Conservation (phyloP, 805 yeast genomes). For the Schizosaccharomyces cryophilus region DNA sequence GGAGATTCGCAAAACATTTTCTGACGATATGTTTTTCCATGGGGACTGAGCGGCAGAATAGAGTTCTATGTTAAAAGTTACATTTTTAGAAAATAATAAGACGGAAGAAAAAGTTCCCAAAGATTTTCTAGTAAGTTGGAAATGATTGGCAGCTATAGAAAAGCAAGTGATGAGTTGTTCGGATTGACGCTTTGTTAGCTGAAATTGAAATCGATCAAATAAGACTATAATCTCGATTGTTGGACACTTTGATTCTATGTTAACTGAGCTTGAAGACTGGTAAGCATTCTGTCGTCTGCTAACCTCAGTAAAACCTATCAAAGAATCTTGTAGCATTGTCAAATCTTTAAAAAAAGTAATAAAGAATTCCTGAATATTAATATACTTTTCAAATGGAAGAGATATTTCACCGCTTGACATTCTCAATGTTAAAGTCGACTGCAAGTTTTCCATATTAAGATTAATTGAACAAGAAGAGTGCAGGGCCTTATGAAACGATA, state of each 20-base stretch:
- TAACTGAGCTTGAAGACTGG: not conserved
- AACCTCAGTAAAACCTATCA: not conserved
- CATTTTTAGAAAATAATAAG: not conserved
- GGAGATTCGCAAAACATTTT: not conserved
- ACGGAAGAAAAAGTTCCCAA: not conserved
- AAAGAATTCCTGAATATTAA: not conserved
- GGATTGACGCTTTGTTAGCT: not conserved
- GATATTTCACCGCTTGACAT: not conserved
- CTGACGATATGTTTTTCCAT: not conserved
- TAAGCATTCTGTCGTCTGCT: not conserved
- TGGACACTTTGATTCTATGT: not conserved
- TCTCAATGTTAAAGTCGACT: not conserved
- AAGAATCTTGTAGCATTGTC: not conserved
- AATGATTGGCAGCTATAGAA: not conserved
- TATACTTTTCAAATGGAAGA: not conserved
- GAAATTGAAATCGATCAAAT: not conserved
- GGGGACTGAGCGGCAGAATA: not conserved
- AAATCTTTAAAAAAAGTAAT: not conserved
- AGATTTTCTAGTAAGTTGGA: not conserved
- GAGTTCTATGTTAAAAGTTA: not conserved
- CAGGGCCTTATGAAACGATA: not conserved
- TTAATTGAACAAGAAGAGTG: not conserved
- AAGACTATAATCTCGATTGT: not conserved
- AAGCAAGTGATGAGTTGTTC: not conserved
- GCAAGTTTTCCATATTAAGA: not conserved